Percentiles rank a stretch among this genome's conserved stretches.
Evolutionary conservation across 768 basidiomycete species (phyloP).

Genomic region (Cyclocybe aegerita): DNA sequence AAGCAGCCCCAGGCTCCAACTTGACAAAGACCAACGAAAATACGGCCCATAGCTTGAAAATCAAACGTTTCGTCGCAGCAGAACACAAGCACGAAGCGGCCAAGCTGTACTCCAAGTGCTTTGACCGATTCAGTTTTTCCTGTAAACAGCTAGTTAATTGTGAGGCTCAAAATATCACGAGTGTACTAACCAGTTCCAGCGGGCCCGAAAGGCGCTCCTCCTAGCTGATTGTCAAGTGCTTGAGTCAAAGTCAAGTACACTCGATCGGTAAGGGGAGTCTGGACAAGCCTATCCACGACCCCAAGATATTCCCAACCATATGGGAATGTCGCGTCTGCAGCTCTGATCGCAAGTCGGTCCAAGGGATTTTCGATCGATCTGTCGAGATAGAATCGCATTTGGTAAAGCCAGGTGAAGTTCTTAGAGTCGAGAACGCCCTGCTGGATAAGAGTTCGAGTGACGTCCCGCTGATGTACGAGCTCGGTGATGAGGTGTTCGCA

Average conservation of each 20-base stretch:
- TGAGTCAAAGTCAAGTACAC: constrained; percentile 97
- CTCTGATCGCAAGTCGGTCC: constrained; percentile 75
- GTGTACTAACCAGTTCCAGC: constrained; percentile 81
- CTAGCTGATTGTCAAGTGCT: constrained; percentile 91
- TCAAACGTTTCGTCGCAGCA: constrained; percentile 99
- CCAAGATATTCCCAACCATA: constrained; percentile 99
- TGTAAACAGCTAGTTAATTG: constrained; percentile 26
- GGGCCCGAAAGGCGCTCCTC: constrained; percentile 97
- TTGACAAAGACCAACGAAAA: constrained; percentile 97
- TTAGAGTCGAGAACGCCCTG: constrained; percentile 62
- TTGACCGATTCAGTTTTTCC: constrained; percentile 99
- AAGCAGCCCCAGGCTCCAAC: constrained; percentile 99
- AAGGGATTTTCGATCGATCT: constrained; percentile 68
- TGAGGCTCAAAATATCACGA: not conserved
- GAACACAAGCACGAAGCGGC: constrained; percentile 99
- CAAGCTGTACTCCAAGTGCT: constrained; percentile 94
- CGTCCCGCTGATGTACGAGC: constrained; percentile 96
- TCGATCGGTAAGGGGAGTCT: constrained; percentile 95
- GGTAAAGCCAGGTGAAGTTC: constrained; percentile 91
- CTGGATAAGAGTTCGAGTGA: constrained; percentile 76
- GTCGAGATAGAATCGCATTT: constrained; percentile 98
- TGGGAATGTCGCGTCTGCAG: constrained; percentile 90
- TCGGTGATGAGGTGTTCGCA: constrained; percentile 99
- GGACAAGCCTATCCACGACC: constrained; percentile 94
- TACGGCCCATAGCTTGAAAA: constrained; percentile 99